Percentiles rank a stretch among this genome's conserved stretches.
Conservation (phyloP, 2,329 filamentous ascomycete species). For the Fusarium marasasianum region DNA sequence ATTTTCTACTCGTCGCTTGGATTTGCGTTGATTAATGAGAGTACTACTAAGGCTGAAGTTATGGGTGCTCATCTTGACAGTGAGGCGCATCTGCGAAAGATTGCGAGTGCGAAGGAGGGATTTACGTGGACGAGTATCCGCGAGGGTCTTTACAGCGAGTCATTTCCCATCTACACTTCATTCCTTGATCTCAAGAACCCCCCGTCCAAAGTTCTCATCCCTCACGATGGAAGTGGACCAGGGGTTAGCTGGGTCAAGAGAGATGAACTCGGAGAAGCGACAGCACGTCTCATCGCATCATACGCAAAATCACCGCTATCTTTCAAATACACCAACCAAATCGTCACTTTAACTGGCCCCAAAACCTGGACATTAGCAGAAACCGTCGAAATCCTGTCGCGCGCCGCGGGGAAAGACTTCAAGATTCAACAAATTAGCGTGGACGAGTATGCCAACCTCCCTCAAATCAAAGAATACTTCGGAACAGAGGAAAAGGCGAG, state of each 20-base stretch:
- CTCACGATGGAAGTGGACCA: constrained; percentile 15
- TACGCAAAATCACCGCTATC: neutral
- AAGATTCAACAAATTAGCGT: constrained; percentile 16
- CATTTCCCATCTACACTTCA: constrained; percentile 29
- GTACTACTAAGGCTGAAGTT: constrained; percentile 8
- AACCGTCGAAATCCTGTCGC: neutral
- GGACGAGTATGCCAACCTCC: constrained; percentile 19
- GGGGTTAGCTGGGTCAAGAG: constrained; percentile 32
- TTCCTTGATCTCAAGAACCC: constrained; percentile 22
- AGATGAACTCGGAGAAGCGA: constrained; percentile 32
- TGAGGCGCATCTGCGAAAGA: constrained; percentile 1
- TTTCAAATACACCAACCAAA: neutral
- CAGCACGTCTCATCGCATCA: constrained; percentile 11
- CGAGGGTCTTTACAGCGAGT: constrained; percentile 33
- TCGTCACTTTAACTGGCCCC: constrained; percentile 13
- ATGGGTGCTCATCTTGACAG: constrained; percentile 32
- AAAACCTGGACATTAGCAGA: constrained; percentile 5
- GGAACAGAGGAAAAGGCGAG: neutral
- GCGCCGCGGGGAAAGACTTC: neutral
- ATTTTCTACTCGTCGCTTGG: constrained; percentile 31
- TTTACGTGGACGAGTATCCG: constrained; percentile 30
- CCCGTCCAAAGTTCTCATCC: neutral
- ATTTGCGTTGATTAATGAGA: neutral
- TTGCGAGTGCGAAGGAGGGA: neutral
- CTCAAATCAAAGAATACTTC: constrained; percentile 14